These are phyloP conservation scores for Sporobolomyces phaffii DNA, from an alignment of 768 basidiomycete species.

Conservation along the genomic window DNA sequence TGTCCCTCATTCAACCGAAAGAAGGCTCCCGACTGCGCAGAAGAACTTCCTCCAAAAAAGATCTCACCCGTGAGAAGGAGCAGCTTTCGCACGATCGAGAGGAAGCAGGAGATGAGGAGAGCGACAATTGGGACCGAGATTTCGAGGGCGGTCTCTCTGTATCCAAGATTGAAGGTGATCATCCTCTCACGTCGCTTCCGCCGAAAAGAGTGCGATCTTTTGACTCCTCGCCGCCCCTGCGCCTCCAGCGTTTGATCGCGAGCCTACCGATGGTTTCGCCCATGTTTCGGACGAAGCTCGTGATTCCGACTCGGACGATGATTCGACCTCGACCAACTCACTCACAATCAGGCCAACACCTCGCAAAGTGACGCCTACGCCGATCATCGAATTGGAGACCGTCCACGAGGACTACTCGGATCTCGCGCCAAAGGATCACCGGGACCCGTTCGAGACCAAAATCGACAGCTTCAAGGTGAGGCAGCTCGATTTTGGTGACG, in stretches of 20 bases:
- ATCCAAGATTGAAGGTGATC: constrained; percentile 65
- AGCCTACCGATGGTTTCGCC: too few relatives aligned
- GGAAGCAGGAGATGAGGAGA: constrained; percentile 63
- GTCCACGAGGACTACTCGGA: constrained; percentile 91
- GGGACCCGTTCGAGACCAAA: constrained; percentile 63
- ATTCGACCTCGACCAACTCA: constrained; percentile 10
- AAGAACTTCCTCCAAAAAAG: too few relatives aligned
- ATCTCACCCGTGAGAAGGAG: too few relatives aligned
- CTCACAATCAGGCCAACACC: constrained; percentile 31
- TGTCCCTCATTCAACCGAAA: neutral
- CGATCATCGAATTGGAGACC: constrained; percentile 51
- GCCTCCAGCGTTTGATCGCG: constrained; percentile 28
- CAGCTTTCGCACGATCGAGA: neutral
- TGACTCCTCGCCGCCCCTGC: too few relatives aligned
- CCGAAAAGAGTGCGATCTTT: neutral
- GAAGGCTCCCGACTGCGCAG: neutral
- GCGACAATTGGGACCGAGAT: constrained; percentile 97
- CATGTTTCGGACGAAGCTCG: neutral
- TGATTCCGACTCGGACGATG: neutral
- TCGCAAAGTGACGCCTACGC: constrained; percentile 7
- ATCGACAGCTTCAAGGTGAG: constrained; percentile 75
- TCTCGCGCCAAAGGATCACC: constrained; percentile 71
- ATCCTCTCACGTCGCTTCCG: neutral
- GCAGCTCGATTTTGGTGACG: neutral
- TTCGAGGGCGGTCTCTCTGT: constrained; percentile 90